Conservation (phyloP, 768 basidiomycete genomes). For the Phlebiopsis flavidoalba region DNA sequence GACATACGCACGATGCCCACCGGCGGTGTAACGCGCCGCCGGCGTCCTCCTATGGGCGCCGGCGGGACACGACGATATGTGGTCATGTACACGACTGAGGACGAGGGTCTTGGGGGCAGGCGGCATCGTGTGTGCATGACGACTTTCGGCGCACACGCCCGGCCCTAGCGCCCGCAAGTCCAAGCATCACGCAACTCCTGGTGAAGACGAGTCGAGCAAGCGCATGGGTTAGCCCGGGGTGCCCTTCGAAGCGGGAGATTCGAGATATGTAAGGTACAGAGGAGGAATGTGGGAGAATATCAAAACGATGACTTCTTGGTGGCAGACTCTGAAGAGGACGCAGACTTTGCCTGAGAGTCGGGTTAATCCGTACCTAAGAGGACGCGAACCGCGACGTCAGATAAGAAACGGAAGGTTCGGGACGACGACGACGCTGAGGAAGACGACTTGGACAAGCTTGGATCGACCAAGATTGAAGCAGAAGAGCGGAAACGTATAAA, state of each 20-base stretch:
- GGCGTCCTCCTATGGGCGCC: slow-evolving; percentile 37
- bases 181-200: slow-evolving; percentile 31
- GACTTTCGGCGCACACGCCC: slow-evolving; percentile 41
- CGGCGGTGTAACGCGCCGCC: slow-evolving; percentile 34
- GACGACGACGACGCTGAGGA: slow-evolving; percentile 40
- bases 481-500: slow-evolving; percentile 45
- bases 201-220: slow-evolving; percentile 29
- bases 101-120: slow-evolving; percentile 41
- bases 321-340: slow-evolving; percentile 71
- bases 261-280: no score
- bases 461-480: slow-evolving; percentile 61
- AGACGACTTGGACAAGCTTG: slow-evolving; percentile 68
- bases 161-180: slow-evolving; percentile 33
- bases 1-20: slow-evolving; percentile 45
- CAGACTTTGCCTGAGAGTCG: slow-evolving; percentile 32
- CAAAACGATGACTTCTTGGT: slow-evolving; percentile 85
- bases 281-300: no score
- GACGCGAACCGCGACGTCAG: slow-evolving; percentile 21
- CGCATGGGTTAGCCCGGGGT: no score
- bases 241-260: no score
- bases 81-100: slow-evolving; percentile 72
- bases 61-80: slow-evolving; percentile 43
- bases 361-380: no score
- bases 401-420: slow-evolving; percentile 33
- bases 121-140: slow-evolving; percentile 29